Conservation (phyloP, 2,329 filamentous ascomycete species). For the Trichoderma pleuroti region DNA sequence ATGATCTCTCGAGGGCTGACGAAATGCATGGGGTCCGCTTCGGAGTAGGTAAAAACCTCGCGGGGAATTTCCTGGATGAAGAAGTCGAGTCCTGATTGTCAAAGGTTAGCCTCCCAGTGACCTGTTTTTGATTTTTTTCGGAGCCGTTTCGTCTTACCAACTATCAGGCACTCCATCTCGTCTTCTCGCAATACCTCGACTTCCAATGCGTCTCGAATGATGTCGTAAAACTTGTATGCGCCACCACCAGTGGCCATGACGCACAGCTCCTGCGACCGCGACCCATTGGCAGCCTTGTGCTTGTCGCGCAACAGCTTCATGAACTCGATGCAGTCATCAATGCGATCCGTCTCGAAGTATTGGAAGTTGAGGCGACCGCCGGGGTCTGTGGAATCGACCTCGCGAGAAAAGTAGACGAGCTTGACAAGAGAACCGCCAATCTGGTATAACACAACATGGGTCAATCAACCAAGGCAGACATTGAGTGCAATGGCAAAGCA, state of each 20-base stretch:
- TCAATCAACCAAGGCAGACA: background rate
- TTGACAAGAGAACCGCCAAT: conserved; percentile 96
- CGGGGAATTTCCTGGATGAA: conserved; percentile 97
- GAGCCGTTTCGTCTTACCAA: conserved; percentile 53
- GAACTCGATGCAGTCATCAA: conserved; percentile 90
- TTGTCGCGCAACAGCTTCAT: conserved; percentile 82
- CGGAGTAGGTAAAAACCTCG: conserved; percentile 96
- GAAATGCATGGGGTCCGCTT: conserved; percentile 87
- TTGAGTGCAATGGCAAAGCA: background rate
- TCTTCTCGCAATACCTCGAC: conserved; percentile 90
- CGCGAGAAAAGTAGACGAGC: conserved; percentile 93
- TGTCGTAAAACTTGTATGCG: conserved; percentile 95
- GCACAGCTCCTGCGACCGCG: conserved; percentile 67
- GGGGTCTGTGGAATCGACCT: conserved; percentile 71
- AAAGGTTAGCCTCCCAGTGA: background rate
- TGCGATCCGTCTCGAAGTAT: conserved; percentile 92
- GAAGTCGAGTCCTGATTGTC: conserved; percentile 75
- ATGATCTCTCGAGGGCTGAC: conserved; percentile 72
- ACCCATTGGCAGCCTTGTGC: conserved; percentile 72
- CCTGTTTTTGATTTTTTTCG: background rate
- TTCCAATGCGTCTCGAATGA: conserved; percentile 75
- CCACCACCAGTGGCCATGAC: conserved; percentile 96
- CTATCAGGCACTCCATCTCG: conserved; percentile 98
- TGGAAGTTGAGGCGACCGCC: conserved; percentile 93
- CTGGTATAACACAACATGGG: conserved; percentile 42